These are phyloP conservation scores for Picocystis sp. DNA, from an alignment of 163 green algal genomes.

Conservation along the genomic window DNA sequence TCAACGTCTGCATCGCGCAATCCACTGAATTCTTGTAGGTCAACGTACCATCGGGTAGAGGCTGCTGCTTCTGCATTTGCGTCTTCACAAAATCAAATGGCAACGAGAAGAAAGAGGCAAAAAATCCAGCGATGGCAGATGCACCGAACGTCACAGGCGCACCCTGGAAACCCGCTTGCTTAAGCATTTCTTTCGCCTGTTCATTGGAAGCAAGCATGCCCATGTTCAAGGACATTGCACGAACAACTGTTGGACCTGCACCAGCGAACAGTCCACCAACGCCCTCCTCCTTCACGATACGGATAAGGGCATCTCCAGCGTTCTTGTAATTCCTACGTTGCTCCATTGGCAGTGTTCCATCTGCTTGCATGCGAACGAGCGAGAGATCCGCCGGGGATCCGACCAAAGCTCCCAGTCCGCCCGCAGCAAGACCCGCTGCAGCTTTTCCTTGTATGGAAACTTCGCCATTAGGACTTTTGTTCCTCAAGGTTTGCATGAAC, in stretches of 20 bases:
- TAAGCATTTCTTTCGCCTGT: constrained; percentile 65
- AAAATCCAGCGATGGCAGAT: constrained; percentile 72
- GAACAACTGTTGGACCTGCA: constrained; percentile 82
- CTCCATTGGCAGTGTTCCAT: constrained; percentile 69
- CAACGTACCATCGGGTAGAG: constrained; percentile 41
- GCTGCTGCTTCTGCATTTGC: constrained; percentile 70
- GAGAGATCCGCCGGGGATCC: constrained; percentile 91
- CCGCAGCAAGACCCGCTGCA: constrained; percentile 66
- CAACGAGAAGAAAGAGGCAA: constrained; percentile 70
- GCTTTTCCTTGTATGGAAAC: constrained; percentile 92
- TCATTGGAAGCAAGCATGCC: constrained; percentile 99
- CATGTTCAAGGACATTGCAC: constrained; percentile 99
- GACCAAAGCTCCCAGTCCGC: constrained; percentile 82
- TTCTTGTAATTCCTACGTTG: constrained; percentile 93
- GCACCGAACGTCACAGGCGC: constrained; percentile 9
- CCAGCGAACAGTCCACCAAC: constrained; percentile 80
- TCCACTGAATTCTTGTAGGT: constrained; percentile 64
- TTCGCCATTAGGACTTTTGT: constrained; percentile 30
- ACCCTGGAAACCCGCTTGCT: constrained; percentile 39
- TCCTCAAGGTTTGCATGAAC: constrained; percentile 47
- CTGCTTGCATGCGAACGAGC: constrained; percentile 88
- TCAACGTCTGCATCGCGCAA: constrained; percentile 66
- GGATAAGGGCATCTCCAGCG: constrained; percentile 41
- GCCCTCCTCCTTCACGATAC: constrained; percentile 87
- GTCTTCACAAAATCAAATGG: constrained; percentile 99